A percentile compares a stretch with the other conserved stretches of the same genome.
Conservation (phyloP, 2,329 filamentous ascomycete genomes). For the Sporothrix pseudoabietina region DNA sequence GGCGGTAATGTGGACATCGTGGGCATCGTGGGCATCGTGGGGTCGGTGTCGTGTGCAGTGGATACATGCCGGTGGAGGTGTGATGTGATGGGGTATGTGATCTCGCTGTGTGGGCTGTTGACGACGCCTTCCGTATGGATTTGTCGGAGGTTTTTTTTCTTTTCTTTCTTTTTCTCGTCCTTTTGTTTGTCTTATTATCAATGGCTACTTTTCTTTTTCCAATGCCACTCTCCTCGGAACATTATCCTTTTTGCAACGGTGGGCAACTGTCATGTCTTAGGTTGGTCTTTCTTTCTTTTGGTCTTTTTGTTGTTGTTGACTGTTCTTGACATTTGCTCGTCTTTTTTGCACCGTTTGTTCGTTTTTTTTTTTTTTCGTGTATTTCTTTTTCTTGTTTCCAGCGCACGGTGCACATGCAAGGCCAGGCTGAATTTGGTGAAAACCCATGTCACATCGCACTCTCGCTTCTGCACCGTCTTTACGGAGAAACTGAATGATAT, state of each 20-base stretch:
- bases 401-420: neutral
- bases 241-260: slow-evolving; percentile 11
- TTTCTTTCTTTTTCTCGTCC: neutral
- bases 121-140: neutral
- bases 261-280: neutral
- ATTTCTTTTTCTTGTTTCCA: neutral
- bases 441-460: slow-evolving; percentile 21
- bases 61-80: neutral
- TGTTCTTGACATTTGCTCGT: neutral
- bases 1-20: neutral
- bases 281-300: neutral
- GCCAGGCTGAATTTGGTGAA: slow-evolving; percentile 18
- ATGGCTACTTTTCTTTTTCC: slow-evolving; percentile 11
- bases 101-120: neutral
- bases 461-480: slow-evolving; percentile 25
- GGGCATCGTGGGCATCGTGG: neutral
- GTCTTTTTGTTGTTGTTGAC: neutral
- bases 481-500: neutral
- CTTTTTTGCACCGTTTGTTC: neutral
- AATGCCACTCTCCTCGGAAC: slow-evolving; percentile 14
- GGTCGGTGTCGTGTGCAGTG: neutral
- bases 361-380: neutral
- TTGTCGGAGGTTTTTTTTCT: neutral
- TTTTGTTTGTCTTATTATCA: neutral
- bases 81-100: neutral